Base-by-base conservation (phyloP, 257 asterid genomes). In the Solanum ossicruentum region DNA sequence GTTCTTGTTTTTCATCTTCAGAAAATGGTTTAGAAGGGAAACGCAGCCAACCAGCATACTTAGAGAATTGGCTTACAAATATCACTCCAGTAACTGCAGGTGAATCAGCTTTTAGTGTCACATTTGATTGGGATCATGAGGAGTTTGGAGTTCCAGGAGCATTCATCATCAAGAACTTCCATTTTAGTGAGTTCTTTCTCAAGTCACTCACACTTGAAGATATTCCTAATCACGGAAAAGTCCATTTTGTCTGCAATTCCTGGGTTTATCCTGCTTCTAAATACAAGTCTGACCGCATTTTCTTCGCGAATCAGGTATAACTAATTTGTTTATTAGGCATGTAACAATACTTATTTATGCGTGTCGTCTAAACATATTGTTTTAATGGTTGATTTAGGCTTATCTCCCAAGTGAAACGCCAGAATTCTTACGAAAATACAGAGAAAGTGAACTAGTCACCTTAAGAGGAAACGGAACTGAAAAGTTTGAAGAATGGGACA, bases 331-430 rank as follows among this genome's bases (percentile, higher is more conserved):
- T 36, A 20, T 20, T 7, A 4, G 16, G n/a, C 13, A 32, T 41
- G 61, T 23, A 13, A 23, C 23, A 23, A 23, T 15, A 77, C 45
- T 51, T 54, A 36, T 49, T 0, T 75, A 13, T 17, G 39, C 8
- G 16, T 52, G 73, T 84, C 12, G 61, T 84, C 12, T 54, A 54
- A 84, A 4, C n/a, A 55, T 10, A 11, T 12, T 1, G n/a, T 84
- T 45, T 6, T 3, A 12, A 9, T 17, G 21, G 2, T 39, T 72
- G 43, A 70, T 82, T 16, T 84, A 89, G 92, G 66, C 86, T 0
- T 88, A 86, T 78, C 89, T 90, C 32, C 92, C 92, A 1, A 85
- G 82, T 41, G 89, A 90, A 83, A 90, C 91, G 9, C 92, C 92
- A 32, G 86, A 17, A 32, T 8, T 86, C 8, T 78, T 90, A 43